Conservation (phyloP, 108 stramenopile genomes). For the Nannochloropsis gaditana region DNA sequence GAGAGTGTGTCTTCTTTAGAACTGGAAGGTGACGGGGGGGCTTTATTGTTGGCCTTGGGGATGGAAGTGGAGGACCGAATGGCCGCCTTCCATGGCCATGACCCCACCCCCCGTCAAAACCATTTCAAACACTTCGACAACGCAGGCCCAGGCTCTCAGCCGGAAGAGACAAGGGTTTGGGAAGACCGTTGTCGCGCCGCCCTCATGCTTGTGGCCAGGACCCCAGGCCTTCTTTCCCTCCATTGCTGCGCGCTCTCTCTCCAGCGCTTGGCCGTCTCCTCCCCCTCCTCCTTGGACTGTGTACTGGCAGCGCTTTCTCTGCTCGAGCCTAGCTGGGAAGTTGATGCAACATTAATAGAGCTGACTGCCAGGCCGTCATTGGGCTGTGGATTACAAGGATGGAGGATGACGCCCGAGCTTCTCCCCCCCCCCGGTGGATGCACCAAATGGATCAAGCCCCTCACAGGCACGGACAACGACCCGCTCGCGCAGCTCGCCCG, state of each 20-base stretch:
- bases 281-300: slow-evolving; percentile 1
- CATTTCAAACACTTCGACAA: not conserved
- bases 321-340: not conserved
- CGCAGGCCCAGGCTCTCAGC: not conserved
- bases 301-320: not conserved
- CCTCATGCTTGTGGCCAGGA: not conserved
- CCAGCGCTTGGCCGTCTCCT: not conserved
- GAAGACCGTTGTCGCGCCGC: not conserved
- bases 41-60: not conserved
- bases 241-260: not conserved
- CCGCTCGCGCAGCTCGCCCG: not conserved
- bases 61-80: not conserved
- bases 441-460: too few species aligned
- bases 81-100: not conserved
- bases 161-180: not conserved
- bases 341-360: not conserved
- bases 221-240: slow-evolving; percentile 4
- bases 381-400: not conserved
- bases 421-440: not conserved
- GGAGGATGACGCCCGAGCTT: not conserved
- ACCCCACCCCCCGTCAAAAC: not conserved
- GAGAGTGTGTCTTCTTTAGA: not conserved
- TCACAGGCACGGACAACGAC: too few species aligned
- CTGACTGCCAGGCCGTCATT: not conserved
- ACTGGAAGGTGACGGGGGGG: not conserved